Conservation (phyloP, 352 stramenopile genomes). For the Phytophthora sojae region DNA sequence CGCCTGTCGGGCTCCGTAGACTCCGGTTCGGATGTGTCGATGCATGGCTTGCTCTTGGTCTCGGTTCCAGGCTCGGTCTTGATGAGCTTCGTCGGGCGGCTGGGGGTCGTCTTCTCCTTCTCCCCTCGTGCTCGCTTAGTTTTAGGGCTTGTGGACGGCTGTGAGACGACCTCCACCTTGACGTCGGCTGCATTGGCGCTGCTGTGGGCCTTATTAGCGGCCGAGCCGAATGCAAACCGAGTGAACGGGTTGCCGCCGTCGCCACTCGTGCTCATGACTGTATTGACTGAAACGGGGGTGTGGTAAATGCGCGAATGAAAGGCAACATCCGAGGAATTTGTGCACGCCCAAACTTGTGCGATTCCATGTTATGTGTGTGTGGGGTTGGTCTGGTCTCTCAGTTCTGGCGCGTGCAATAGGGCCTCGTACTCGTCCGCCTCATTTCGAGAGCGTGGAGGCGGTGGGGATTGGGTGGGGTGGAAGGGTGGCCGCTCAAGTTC, state of each 20-base stretch:
- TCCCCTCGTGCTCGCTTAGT: constrained; percentile 30
- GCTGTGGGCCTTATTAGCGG: not conserved
- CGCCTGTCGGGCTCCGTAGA: constrained; percentile 20
- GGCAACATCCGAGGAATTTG: not conserved
- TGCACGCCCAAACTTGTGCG: constrained; percentile 32
- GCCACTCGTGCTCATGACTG: constrained; percentile 13
- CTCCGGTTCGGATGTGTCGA: not conserved
- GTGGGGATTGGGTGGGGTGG: not conserved
- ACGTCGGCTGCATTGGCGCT: constrained; percentile 7
- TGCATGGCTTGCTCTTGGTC: constrained; percentile 11
- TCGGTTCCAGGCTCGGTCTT: constrained; percentile 14
- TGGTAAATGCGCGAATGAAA: not conserved
- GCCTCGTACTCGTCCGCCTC: constrained; percentile 8
- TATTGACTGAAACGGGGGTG: constrained; percentile 12
- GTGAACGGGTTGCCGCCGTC: constrained; percentile 61
- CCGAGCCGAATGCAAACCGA: constrained; percentile 60
- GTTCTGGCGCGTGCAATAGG: constrained; percentile 14
- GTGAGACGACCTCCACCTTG: constrained; percentile 16
- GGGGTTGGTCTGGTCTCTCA: constrained; percentile 24
- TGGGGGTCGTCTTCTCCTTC: constrained; percentile 6
- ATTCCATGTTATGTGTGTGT: constrained; percentile 39
- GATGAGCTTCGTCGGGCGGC: constrained; percentile 13
- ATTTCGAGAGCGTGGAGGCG: constrained; percentile 8
- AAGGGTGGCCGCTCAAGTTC: constrained; percentile 35
- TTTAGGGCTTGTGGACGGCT: not conserved